Evolutionary conservation across 192 early-diverging fungal species (phyloP).

Genomic region (Backusella westeae): DNA sequence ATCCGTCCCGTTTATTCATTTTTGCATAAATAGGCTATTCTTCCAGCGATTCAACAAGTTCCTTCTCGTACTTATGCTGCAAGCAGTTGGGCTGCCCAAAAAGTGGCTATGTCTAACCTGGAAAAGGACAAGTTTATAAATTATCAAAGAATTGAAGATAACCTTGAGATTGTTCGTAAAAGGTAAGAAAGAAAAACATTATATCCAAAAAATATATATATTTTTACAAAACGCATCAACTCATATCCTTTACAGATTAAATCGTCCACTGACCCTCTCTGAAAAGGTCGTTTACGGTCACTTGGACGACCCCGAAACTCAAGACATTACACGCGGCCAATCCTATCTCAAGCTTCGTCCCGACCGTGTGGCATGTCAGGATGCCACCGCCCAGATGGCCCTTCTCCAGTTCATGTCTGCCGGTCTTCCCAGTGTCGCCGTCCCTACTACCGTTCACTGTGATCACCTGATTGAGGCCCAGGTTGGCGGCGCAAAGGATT

Average conservation of each 20-base stretch:
- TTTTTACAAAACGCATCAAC: too few species aligned
- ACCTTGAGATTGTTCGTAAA: conserved; percentile 91
- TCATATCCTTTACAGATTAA: conserved; percentile 55
- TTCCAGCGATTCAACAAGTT: conserved; percentile 21
- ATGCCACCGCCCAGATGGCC: conserved; percentile 98
- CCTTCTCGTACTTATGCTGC: conserved; percentile 52
- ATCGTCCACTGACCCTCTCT: conserved; percentile 88
- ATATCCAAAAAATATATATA: too few species aligned
- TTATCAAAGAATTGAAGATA: conserved; percentile 95
- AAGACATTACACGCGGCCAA: conserved; percentile 89
- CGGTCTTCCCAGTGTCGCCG: conserved; percentile 80
- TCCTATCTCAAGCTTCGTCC: conserved; percentile 96
- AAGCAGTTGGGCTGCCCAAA: conserved; percentile 49
- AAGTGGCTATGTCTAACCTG: conserved; percentile 89
- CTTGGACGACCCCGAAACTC: conserved; percentile 91
- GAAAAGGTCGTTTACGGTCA: conserved; percentile 99
- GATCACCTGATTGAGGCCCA: conserved; percentile 97
- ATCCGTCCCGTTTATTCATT: background rate
- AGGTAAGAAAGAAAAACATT: conserved; percentile 48
- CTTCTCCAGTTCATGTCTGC: conserved; percentile 98
- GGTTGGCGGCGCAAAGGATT: conserved; percentile 78
- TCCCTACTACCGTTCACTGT: conserved; percentile 93
- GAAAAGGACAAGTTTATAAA: conserved; percentile 95
- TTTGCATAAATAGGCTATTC: conserved; percentile 26
- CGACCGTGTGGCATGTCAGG: conserved; percentile 98